Evolutionary conservation across 306 rosid species (phyloP).

Genomic region (Morella rubra): DNA sequence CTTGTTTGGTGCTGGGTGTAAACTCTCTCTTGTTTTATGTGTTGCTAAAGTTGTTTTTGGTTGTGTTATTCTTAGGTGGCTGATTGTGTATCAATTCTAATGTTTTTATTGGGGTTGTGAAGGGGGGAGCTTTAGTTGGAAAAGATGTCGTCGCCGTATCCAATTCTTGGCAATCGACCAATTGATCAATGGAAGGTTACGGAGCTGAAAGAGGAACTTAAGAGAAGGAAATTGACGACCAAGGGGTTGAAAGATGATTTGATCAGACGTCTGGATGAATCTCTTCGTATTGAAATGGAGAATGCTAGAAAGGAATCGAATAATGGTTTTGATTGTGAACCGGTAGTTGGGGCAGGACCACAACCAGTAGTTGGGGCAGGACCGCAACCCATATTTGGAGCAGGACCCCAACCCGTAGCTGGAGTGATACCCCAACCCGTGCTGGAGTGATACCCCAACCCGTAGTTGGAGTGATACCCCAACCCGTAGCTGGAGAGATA

Average conservation of each 20-base stretch:
- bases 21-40: not conserved
- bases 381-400: conserved; percentile 25
- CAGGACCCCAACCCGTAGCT: conserved; percentile 21
- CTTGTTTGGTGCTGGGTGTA: not conserved
- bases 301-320: conserved; percentile 32
- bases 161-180: conserved; percentile 64
- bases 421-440: too few species aligned
- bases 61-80: conserved; percentile 7
- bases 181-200: conserved; percentile 93
- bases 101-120: conserved; percentile 35
- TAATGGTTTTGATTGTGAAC: conserved; percentile 31
- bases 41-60: not conserved
- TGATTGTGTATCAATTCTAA: conserved; percentile 14
- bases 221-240: conserved; percentile 63
- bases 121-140: conserved; percentile 44
- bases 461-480: too few species aligned
- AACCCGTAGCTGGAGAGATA: too few species aligned
- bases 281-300: conserved; percentile 39
- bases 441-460: too few species aligned
- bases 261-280: conserved; percentile 76
- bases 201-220: conserved; percentile 86
- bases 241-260: conserved; percentile 93
- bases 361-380: conserved; percentile 29
- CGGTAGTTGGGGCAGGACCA: conserved; percentile 27
- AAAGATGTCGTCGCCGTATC: conserved; percentile 75